Base-by-base conservation (phyloP, 495 filamentous ascomycete genomes). In the Mytilinidion resinicola region DNA sequence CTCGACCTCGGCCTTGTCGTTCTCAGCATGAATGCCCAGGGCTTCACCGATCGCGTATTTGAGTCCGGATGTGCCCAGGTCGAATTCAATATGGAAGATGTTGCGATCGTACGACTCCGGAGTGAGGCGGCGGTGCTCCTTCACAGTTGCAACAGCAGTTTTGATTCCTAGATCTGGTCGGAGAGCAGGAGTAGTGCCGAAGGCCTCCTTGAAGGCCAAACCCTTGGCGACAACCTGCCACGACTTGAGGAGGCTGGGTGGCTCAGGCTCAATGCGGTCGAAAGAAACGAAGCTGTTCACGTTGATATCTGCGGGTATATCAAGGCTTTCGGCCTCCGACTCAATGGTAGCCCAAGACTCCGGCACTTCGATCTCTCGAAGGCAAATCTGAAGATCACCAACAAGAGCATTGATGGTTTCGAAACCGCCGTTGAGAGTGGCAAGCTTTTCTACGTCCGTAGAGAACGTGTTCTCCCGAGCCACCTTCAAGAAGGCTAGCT, bases 81-180 rank as follows among this genome's bases (percentile, higher is more conserved):
- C 93, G 68, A 98, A 98, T 73, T 98, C 93, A 63, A 98, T 97
- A 76, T 98, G 93, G 86, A 98, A 98, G 73, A 98, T 96, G 77
- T 98, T 97, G 35, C 93, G 89, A 70, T 96, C 92, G 71, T 98
- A 98, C 10, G 86, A 85, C 46, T 72, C 65, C 17, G 93, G 93
- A 0, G 93, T 98, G 46, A 98, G 81, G 44, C 93, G 81, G 55
- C 91, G 86, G 74, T 96, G 96, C 76, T 96, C 95, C 77, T 95
- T 88, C 70, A 98, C 93, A 58, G 85, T 84, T 49, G 96, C 84
- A 36, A 89, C 88, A 69, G 80, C 85, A 4, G 92, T 96, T 81
- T 96, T 88, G 67, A 88, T 81, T 4, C 84, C 74, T 30, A 95
- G 74, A 67, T 98, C 93, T 43, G 93, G 93, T 12, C 93, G 86